A percentile compares a stretch with the other conserved stretches of the same genome.
phyloP scores from a whole-genome alignment of 768 basidiomycete genomes.

The Xerocomellus amylosporus region DNA sequence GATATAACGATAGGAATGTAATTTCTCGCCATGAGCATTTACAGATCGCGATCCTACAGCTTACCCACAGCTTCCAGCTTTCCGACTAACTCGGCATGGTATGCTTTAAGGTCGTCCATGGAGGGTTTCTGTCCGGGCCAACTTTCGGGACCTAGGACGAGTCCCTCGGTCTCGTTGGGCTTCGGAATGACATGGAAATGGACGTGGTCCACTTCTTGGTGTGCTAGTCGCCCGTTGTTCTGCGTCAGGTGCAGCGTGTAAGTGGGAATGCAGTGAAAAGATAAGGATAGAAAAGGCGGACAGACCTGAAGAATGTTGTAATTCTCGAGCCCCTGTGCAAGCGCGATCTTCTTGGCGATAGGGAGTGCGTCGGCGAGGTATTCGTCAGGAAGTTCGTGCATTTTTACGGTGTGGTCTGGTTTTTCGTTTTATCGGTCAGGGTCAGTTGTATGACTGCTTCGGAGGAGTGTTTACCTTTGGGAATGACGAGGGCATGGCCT shows the following conservation, averaged over 20 bases:
- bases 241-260: slow-evolving; percentile 16
- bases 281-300: background rate
- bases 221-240: slow-evolving; percentile 70
- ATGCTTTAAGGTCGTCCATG: slow-evolving; percentile 25
- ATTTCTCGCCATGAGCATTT: background rate
- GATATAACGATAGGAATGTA: background rate
- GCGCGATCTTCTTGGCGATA: slow-evolving; percentile 83
- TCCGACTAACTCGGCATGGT: slow-evolving; percentile 15
- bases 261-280: background rate
- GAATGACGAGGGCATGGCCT: slow-evolving; percentile 90
- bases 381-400: slow-evolving; percentile 87
- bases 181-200: slow-evolving; percentile 97
- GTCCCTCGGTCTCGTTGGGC: slow-evolving; percentile 65
- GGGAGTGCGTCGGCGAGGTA: slow-evolving; percentile 74
- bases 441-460: too few relatives aligned
- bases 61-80: slow-evolving; percentile 19
- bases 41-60: slow-evolving; percentile 9
- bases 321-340: slow-evolving; percentile 68
- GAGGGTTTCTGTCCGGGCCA: slow-evolving; percentile 48
- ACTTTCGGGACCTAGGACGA: slow-evolving; percentile 51
- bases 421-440: background rate
- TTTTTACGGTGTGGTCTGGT: slow-evolving; percentile 79
- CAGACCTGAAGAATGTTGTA: slow-evolving; percentile 81
- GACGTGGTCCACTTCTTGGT: slow-evolving; percentile 78
- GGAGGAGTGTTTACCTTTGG: slow-evolving; percentile 64